Evolutionary conservation across 495 filamentous ascomycete species (phyloP), one percentile per base, ranked within the genome.

Genomic region (Aspergillus avenaceus): DNA sequence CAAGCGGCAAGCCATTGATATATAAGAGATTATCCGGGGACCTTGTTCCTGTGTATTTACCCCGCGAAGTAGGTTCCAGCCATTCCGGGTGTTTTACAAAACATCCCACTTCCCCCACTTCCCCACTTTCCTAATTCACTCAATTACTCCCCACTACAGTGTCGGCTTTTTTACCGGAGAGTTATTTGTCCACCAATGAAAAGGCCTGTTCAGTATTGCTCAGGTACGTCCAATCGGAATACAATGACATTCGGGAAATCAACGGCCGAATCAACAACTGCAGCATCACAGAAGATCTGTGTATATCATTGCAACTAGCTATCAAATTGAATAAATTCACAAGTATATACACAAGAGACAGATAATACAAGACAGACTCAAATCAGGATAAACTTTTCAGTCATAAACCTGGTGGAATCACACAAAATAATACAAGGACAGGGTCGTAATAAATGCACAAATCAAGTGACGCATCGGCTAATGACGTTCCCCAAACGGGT

Each of bases 401-500:
- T n/a, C n/a, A n/a, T n/a, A n/a, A n/a, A n/a, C n/a, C n/a, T n/a
- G n/a, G n/a, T n/a, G n/a, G n/a, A n/a, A n/a, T n/a, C n/a, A n/a
- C n/a, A n/a, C n/a, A n/a, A n/a, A n/a, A n/a, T n/a, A n/a, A n/a
- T n/a, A n/a, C n/a, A n/a, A n/a, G n/a, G n/a, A n/a, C n/a, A n/a
- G n/a, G n/a, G n/a, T n/a, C 19, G 23, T n/a, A 16, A 26, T 26
- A 25, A 25, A 18, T 46, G 46, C 41, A 14, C 23, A 53, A 52
- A 61, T 55, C 49, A 60, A 53, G 55, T 55, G 55, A 45, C 48
- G 47, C 22, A 48, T 56, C 63, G 63, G 63, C 60, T 66, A 66
- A 61, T 61, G 63, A 54, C 41, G 19, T 45, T 24, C 24, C 37
- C 47, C 34, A 47, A 40, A 31, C 29, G 32, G 29, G 36, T 9